Conservation (phyloP, 2,329 filamentous ascomycete species). For the Capronia epimyces region DNA sequence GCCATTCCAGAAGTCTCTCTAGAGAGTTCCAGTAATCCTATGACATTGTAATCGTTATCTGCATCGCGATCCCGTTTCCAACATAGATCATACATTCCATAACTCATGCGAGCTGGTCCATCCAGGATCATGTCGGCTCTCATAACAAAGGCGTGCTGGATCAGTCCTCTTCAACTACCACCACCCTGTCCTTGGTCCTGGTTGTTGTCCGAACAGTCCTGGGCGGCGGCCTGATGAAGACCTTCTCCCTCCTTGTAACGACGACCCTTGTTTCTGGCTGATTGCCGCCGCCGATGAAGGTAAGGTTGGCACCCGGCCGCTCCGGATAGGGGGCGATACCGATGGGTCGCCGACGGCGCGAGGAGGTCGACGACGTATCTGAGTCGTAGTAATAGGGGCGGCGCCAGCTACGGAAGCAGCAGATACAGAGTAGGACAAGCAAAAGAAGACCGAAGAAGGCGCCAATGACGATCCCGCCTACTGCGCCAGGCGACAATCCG, state of each 20-base stretch:
- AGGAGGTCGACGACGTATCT: slow-evolving; percentile 7
- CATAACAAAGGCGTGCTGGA: too few species aligned
- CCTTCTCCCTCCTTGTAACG: slow-evolving; percentile 15
- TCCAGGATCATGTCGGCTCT: not conserved
- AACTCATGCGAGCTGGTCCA: too few species aligned
- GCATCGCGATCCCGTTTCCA: too few species aligned
- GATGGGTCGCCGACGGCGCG: slow-evolving; percentile 9
- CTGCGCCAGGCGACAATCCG: slow-evolving; percentile 17
- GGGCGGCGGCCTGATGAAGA: slow-evolving; percentile 37
- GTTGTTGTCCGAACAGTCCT: slow-evolving; percentile 50
- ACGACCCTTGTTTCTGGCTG: slow-evolving; percentile 20
- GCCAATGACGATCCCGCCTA: slow-evolving; percentile 22
- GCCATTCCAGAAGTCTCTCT: too few species aligned
- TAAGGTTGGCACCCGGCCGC: slow-evolving; percentile 17
- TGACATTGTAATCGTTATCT: too few species aligned
- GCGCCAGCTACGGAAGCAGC: slow-evolving; percentile 12
- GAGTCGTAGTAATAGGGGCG: slow-evolving; percentile 10
- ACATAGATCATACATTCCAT: too few species aligned
- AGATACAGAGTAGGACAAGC: slow-evolving; percentile 19
- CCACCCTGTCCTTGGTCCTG: slow-evolving; percentile 51
- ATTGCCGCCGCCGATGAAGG: slow-evolving; percentile 22
- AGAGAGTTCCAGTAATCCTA: too few species aligned
- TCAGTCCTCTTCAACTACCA: slow-evolving; percentile 17
- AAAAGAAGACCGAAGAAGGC: slow-evolving; percentile 22
- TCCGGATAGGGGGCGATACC: slow-evolving; percentile 16